Percentiles rank a stretch among this genome's conserved stretches.
phyloP scores from a whole-genome alignment of 179 eudicot species.

The Actinidia polygama region DNA sequence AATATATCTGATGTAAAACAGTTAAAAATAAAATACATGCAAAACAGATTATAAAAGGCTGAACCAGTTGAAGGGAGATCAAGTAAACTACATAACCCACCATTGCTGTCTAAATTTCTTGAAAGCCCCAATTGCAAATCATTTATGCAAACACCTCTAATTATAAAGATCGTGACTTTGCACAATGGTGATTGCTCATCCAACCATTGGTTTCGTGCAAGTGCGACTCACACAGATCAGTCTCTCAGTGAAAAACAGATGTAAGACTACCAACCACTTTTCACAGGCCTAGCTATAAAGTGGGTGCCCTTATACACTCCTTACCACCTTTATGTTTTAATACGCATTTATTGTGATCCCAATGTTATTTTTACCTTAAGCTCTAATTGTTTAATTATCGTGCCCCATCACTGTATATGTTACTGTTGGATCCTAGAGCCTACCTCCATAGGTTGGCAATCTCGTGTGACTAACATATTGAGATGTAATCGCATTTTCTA shows the following conservation, averaged over 20 bases:
- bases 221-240: neutral
- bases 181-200: neutral
- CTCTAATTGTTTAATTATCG: neutral
- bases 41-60: neutral
- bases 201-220: neutral
- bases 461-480: too few relatives aligned
- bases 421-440: neutral
- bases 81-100: neutral
- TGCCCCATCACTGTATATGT: neutral
- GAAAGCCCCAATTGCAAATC: constrained; percentile 1
- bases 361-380: neutral
- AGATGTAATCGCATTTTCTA: too few relatives aligned
- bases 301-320: neutral
- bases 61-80: neutral
- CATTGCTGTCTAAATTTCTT: neutral
- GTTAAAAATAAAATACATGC: neutral
- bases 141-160: neutral
- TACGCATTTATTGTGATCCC: neutral
- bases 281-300: neutral
- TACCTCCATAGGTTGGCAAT: too few relatives aligned
- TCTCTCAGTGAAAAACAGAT: neutral
- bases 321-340: neutral
- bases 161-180: neutral
- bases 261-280: neutral
- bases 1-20: too few relatives aligned